phyloP scores from a whole-genome alignment of 345 rosid species.

The Hirschfeldia incana region DNA sequence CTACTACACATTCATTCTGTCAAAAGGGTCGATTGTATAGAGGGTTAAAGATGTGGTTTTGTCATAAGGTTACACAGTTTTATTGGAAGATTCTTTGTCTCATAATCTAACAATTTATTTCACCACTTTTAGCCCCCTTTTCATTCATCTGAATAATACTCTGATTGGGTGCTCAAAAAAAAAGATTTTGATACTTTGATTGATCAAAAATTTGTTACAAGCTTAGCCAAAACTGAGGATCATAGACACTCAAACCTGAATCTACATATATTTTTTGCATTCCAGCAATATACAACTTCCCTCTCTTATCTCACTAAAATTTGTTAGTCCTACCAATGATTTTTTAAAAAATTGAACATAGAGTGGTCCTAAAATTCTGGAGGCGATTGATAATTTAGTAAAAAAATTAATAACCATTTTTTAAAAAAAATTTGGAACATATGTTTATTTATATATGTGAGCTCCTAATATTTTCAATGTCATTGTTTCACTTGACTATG shows the following conservation, averaged over 20 bases:
- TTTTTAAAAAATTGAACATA: too few relatives aligned
- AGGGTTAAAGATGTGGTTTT: constrained; percentile 23
- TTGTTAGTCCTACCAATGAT: too few relatives aligned
- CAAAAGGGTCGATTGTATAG: constrained; percentile 29
- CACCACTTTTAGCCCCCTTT: neutral
- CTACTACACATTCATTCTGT: constrained; percentile 22
- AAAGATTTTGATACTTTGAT: neutral
- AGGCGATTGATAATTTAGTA: neutral
- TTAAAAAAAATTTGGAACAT: too few relatives aligned
- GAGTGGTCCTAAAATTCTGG: neutral
- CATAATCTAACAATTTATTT: neutral
- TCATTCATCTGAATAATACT: neutral
- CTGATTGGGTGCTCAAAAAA: neutral
- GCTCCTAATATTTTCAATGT: neutral
- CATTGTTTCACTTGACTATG: neutral
- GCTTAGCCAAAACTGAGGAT: neutral
- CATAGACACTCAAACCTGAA: neutral
- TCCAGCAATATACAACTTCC: neutral
- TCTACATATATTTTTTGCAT: neutral
- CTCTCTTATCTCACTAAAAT: neutral
- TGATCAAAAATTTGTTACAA: neutral
- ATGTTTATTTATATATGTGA: too few relatives aligned
- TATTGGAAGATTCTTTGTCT: constrained; percentile 9
- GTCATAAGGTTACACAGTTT: constrained; percentile 2
- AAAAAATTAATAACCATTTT: neutral